Evolutionary conservation across 2,329 filamentous ascomycete species (phyloP).

Genomic region (Trichoderma asperellum): DNA sequence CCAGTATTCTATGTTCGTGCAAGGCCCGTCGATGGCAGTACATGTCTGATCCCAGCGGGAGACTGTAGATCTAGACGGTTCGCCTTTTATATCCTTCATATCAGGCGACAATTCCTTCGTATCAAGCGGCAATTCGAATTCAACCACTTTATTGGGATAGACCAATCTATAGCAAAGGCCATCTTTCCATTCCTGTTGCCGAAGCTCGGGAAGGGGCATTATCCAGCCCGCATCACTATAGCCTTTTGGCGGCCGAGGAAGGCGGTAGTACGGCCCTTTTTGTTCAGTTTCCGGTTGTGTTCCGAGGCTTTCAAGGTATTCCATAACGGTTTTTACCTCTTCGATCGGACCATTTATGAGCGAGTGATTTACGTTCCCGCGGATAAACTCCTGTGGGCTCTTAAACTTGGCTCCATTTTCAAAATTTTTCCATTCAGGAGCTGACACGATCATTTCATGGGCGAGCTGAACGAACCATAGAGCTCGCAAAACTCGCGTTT

Average conservation of each 20-base stretch:
- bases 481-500: conserved; percentile 33
- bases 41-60: background rate
- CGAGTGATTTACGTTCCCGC: background rate
- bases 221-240: background rate
- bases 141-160: background rate
- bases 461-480: conserved; percentile 33
- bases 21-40: background rate
- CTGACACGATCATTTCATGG: conserved; percentile 25
- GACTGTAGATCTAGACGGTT: background rate
- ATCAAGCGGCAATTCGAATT: background rate
- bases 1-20: background rate
- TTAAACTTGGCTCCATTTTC: background rate
- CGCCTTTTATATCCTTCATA: background rate
- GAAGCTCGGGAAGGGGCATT: background rate
- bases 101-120: background rate
- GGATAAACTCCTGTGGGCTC: background rate
- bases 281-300: background rate
- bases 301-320: background rate
- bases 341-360: background rate
- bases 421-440: background rate
- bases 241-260: background rate
- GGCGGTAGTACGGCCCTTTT: background rate
- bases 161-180: background rate
- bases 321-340: background rate
- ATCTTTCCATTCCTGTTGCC: background rate